Evolutionary conservation across 306 rosid species (phyloP).

Genomic region (Gynostemma pentaphyllum): DNA sequence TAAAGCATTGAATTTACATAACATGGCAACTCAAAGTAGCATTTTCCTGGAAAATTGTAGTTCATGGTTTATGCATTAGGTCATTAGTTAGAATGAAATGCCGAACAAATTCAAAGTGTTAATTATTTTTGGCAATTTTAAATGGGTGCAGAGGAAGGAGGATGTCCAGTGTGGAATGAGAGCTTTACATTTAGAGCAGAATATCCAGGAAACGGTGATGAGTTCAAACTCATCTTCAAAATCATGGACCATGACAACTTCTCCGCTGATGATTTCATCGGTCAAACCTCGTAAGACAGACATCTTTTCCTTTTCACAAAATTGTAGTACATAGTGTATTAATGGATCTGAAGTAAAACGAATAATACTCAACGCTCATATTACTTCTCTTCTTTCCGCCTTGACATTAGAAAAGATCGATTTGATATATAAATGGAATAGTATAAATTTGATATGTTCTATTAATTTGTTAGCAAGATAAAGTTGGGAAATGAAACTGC

Average conservation of each 20-base stretch:
- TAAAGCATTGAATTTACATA: too few relatives aligned
- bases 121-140: background rate
- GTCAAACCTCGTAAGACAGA: constrained; percentile 64
- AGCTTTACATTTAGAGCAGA: constrained; percentile 55
- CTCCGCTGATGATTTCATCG: constrained; percentile 57
- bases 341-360: background rate
- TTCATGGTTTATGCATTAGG: background rate
- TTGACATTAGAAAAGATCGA: background rate
- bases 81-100: background rate
- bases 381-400: background rate
- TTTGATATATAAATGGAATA: background rate
- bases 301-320: background rate
- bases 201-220: constrained; percentile 64
- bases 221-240: constrained; percentile 49
- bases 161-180: constrained; percentile 72
- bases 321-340: background rate
- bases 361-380: background rate
- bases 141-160: constrained; percentile 54
- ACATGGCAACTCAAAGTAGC: too few relatives aligned
- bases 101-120: background rate
- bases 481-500: background rate
- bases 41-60: background rate
- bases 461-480: background rate
- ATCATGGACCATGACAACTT: constrained; percentile 76
- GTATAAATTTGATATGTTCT: background rate